These are phyloP conservation scores for Ceratocystis lukuohia DNA, from an alignment of 2,329 filamentous ascomycete species.

Conservation along the genomic window DNA sequence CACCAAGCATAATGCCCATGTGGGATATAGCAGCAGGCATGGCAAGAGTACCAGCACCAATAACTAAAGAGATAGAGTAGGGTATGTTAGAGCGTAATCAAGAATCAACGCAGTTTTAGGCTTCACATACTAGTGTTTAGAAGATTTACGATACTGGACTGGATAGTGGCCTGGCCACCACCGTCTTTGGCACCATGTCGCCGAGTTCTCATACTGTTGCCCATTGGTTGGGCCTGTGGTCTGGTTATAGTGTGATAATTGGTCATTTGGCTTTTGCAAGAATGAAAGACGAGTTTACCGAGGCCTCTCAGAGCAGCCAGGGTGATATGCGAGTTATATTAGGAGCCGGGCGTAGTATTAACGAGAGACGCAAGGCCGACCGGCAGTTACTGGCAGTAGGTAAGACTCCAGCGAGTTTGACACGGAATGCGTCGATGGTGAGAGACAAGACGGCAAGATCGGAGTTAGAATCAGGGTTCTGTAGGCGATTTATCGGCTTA, in stretches of 20 bases:
- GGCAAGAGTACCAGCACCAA: constrained; percentile 85
- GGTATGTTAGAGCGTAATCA: constrained; percentile 18
- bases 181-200: constrained; percentile 56
- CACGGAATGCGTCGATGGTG: background rate
- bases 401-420: background rate
- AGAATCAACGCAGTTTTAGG: background rate
- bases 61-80: constrained; percentile 42
- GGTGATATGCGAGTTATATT: background rate
- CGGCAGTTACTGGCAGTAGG: background rate
- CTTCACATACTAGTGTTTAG: constrained; percentile 72
- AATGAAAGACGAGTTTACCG: background rate
- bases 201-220: constrained; percentile 42
- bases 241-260: constrained; percentile 39
- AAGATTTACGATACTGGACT: constrained; percentile 87
- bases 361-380: background rate
- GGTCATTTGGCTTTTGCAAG: constrained; percentile 32
- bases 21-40: constrained; percentile 93
- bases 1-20: constrained; percentile 81
- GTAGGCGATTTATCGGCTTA: background rate
- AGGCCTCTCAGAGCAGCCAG: background rate
- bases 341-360: background rate
- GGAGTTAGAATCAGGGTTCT: background rate
- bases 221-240: constrained; percentile 23
- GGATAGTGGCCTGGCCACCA: constrained; percentile 73
- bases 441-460: background rate